A percentile compares a stretch with the other conserved stretches of the same genome.
phyloP scores from a whole-genome alignment of 352 stramenopile species.

The Discostella stelligera region DNA sequence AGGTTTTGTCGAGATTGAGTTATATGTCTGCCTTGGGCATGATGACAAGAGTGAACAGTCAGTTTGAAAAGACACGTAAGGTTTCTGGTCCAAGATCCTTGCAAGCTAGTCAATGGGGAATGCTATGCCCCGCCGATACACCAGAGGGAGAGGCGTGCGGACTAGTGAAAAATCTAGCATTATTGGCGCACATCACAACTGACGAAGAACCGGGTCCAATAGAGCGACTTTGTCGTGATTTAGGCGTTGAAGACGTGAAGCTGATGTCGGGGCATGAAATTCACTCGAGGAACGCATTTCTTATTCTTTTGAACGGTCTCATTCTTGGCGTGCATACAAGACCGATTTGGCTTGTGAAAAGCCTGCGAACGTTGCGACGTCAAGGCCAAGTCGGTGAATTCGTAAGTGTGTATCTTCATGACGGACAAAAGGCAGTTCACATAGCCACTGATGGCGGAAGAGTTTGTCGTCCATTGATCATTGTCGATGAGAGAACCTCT shows the following conservation, averaged over 20 bases:
- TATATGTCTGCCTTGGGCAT: conserved; percentile 99
- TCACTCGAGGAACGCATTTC: conserved; percentile 91
- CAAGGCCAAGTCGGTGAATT: conserved; percentile 88
- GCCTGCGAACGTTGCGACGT: conserved; percentile 70
- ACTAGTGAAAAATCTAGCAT: conserved; percentile 98
- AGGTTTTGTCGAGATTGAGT: conserved; percentile 95
- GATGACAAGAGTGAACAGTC: conserved; percentile 98
- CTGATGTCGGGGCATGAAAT: conserved; percentile 95
- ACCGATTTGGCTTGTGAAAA: conserved; percentile 88
- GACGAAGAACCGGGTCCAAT: conserved; percentile 91
- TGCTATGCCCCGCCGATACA: conserved; percentile 98
- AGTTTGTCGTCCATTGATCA: conserved; percentile 95
- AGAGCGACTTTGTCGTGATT: conserved; percentile 93
- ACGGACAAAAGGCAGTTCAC: conserved; percentile 95
- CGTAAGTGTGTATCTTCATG: conserved; percentile 98
- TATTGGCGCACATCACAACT: conserved; percentile 96
- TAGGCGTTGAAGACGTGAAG: conserved; percentile 95
- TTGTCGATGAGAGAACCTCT: conserved; percentile 87
- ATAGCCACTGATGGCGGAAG: conserved; percentile 97
- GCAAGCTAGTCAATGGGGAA: conserved; percentile 98
- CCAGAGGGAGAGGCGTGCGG: conserved; percentile 98
- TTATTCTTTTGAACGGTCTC: conserved; percentile 98
- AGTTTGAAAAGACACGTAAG: conserved; percentile 99
- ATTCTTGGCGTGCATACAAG: conserved; percentile 95
- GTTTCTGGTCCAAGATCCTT: conserved; percentile 96